Evolutionary conservation across 2,329 filamentous ascomycete species (phyloP).

Genomic region (Ceratocystis diversiconidia): DNA sequence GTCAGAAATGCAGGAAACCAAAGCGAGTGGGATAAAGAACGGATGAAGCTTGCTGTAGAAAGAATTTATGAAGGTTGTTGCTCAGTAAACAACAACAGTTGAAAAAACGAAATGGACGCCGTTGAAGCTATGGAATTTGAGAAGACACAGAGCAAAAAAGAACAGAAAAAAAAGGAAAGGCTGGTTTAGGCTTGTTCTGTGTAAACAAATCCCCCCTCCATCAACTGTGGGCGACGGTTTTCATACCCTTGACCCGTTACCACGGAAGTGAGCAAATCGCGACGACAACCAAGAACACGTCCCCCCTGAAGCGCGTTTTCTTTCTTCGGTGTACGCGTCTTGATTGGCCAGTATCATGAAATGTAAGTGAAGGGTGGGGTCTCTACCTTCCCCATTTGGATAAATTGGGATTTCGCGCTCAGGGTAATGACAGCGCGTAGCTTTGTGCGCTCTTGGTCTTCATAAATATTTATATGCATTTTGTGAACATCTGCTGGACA

Average conservation of each 20-base stretch:
- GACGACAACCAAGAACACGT: background rate
- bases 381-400: background rate
- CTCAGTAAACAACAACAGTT: background rate
- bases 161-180: background rate
- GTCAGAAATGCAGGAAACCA: background rate
- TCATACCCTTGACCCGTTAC: conserved; percentile 3
- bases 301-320: background rate
- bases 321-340: background rate
- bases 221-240: background rate
- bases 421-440: background rate
- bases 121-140: background rate
- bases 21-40: background rate
- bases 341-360: background rate
- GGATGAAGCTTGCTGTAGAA: background rate
- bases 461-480: background rate
- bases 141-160: no score
- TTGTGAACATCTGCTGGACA: background rate
- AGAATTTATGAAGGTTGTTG: background rate
- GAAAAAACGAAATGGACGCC: background rate
- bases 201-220: conserved; percentile 1
- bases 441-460: background rate
- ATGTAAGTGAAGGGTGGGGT: background rate
- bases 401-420: background rate
- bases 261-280: conserved; percentile 1
- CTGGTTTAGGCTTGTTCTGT: background rate